Conservation (phyloP, 176 grass and related monocot genomes). For the Neostapfia colusana region DNA sequence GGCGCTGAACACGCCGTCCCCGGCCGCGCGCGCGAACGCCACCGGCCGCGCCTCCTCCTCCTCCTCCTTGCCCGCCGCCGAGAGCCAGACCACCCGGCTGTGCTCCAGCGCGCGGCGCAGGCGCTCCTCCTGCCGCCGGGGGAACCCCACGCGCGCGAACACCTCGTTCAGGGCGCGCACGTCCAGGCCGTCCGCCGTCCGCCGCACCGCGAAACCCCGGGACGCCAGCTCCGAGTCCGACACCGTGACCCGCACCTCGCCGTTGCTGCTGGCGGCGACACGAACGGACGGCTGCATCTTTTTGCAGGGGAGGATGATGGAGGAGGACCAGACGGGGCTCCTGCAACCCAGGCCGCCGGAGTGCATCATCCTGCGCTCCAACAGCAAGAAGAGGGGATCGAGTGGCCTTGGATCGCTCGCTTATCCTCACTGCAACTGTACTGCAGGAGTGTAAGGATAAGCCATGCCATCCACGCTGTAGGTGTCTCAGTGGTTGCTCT, state of each 20-base stretch:
- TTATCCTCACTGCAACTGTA: conserved; percentile 4
- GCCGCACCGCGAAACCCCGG: conserved; percentile 66
- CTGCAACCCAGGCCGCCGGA: not conserved
- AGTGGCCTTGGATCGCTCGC: conserved; percentile 22
- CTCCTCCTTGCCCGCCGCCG: not conserved
- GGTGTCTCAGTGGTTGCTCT: too few species aligned
- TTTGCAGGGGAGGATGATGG: not conserved
- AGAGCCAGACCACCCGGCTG: conserved; percentile 80
- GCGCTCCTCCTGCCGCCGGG: conserved; percentile 62
- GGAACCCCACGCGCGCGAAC: conserved; percentile 83
- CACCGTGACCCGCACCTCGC: conserved; percentile 39
- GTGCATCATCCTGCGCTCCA: not conserved
- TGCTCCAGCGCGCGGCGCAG: conserved; percentile 70
- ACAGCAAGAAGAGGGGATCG: too few species aligned
- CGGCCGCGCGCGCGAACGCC: conserved; percentile 90
- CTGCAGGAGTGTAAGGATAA: too few species aligned
- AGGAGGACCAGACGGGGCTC: too few species aligned
- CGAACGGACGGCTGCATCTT: not conserved
- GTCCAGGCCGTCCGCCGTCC: conserved; percentile 53
- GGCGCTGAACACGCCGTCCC: conserved; percentile 93
- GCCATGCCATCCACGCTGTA: too few species aligned
- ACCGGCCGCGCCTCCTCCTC: conserved; percentile 39
- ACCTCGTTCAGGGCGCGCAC: conserved; percentile 73
- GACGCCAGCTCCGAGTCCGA: conserved; percentile 69
- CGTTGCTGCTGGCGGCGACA: not conserved